These are phyloP conservation scores for Lepiota subincarnata DNA, from an alignment of 768 basidiomycete species.

Conservation along the genomic window DNA sequence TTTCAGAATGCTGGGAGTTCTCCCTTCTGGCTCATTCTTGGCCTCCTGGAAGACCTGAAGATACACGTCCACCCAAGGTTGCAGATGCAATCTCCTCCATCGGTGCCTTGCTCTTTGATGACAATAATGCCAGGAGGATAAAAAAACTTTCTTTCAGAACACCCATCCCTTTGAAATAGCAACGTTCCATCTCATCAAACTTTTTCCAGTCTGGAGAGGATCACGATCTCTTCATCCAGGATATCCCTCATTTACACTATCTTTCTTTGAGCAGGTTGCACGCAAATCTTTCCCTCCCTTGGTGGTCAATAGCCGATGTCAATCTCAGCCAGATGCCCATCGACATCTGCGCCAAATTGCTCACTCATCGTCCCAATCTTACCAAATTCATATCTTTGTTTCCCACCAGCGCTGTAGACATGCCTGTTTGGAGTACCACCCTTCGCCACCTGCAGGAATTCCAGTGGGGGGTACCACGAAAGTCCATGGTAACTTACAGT, in stretches of 20 bases:
- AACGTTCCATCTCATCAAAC: neutral
- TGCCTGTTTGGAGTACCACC: no score
- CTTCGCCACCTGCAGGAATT: no score
- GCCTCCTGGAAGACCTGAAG: neutral
- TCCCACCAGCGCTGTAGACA: no score
- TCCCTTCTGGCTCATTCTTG: neutral
- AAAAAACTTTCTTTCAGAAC: neutral
- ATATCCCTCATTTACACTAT: neutral
- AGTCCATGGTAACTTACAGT: no score
- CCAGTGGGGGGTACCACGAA: no score
- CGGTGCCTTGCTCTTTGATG: neutral
- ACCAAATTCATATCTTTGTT: neutral
- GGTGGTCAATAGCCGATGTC: neutral
- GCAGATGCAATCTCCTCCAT: no score
- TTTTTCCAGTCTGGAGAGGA: neutral
- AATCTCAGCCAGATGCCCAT: neutral
- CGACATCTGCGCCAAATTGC: neutral
- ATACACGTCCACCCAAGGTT: neutral
- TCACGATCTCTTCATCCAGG: neutral
- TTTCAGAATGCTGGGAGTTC: neutral
- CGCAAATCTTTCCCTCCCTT: no score
- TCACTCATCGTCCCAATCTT: neutral
- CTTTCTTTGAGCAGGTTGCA: neutral
- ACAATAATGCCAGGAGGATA: neutral
- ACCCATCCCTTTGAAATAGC: neutral